These are phyloP conservation scores for Kitagawia praeruptora DNA, from an alignment of 129 eudicot species.

Conservation along the genomic window DNA sequence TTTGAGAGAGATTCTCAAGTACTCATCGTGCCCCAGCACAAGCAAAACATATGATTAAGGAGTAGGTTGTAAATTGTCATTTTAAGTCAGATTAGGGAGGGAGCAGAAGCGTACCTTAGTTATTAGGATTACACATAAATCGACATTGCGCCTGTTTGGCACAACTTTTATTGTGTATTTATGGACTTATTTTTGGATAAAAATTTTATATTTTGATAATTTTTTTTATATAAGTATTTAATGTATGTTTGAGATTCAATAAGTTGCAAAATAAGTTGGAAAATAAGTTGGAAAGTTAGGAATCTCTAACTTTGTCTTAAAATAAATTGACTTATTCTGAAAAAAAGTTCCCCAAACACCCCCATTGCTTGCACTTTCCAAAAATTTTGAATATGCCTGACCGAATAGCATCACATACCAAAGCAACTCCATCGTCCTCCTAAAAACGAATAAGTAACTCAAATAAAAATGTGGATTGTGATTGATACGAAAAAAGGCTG, in stretches of 20 bases:
- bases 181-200: too few relatives aligned
- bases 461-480: too few relatives aligned
- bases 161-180: too few relatives aligned
- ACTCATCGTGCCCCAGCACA: constrained; percentile 65
- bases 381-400: constrained; percentile 61
- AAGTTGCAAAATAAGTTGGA: too few relatives aligned
- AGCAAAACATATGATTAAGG: background rate
- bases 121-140: constrained; percentile 76
- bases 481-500: background rate
- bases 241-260: too few relatives aligned
- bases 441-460: constrained; percentile 8
- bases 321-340: too few relatives aligned
- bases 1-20: constrained; percentile 46
- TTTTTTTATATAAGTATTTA: too few relatives aligned
- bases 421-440: constrained; percentile 68
- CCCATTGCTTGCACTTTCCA: constrained; percentile 98
- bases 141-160: too few relatives aligned
- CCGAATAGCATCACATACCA: constrained; percentile 66
- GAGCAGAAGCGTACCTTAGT: constrained; percentile 54
- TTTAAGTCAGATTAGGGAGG: background rate
- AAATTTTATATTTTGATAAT: too few relatives aligned
- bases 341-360: too few relatives aligned
- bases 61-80: background rate
- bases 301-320: too few relatives aligned
- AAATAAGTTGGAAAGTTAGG: too few relatives aligned